These are phyloP conservation scores for Marsdenia floribunda DNA, from an alignment of 257 asterid species.

Conservation along the genomic window DNA sequence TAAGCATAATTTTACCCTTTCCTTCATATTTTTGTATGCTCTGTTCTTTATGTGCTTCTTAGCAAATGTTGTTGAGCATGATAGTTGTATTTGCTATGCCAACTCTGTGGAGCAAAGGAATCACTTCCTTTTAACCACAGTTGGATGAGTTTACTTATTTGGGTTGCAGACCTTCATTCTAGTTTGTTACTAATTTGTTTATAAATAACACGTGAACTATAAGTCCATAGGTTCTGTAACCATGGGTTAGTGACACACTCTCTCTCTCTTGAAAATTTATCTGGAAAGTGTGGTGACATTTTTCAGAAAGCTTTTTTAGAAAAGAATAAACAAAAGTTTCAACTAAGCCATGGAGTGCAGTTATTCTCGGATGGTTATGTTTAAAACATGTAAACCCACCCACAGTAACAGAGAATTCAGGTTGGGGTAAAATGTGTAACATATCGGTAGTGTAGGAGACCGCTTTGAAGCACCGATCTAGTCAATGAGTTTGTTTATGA, in stretches of 20 bases:
- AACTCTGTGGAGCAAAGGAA: background rate
- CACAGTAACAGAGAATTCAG: background rate
- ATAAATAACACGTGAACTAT: background rate
- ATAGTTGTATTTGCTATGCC: background rate
- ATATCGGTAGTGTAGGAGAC: background rate
- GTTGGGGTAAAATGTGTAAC: background rate
- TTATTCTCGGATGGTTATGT: background rate
- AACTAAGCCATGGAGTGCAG: background rate
- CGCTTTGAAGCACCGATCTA: background rate
- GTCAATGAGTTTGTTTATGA: background rate
- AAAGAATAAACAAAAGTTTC: background rate
- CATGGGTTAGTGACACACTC: background rate
- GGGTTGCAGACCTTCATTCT: background rate
- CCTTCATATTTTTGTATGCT: background rate
- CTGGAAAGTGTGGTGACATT: background rate
- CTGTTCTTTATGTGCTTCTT: constrained; percentile 2
- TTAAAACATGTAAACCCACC: background rate
- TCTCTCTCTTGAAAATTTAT: background rate
- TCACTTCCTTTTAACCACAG: background rate
- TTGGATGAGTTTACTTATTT: background rate
- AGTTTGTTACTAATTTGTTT: background rate
- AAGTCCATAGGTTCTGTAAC: background rate
- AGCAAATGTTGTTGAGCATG: background rate
- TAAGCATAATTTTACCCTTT: constrained; percentile 26
- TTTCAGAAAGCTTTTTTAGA: background rate